These are phyloP conservation scores for Strobilomyces dryophilus DNA, from an alignment of 768 basidiomycete genomes.

Conservation along the genomic window DNA sequence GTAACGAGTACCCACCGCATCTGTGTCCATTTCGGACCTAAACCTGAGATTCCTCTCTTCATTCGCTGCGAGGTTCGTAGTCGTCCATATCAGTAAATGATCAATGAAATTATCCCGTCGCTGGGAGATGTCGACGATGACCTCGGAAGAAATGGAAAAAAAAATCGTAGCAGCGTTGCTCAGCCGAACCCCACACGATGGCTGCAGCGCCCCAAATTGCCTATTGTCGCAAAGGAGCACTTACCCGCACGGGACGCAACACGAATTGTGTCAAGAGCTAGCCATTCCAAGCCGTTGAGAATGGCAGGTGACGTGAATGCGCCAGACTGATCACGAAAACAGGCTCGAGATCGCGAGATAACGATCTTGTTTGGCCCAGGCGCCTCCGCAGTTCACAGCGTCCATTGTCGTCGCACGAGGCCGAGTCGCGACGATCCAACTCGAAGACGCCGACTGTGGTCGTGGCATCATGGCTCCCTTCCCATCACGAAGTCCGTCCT, in stretches of 20 bases:
- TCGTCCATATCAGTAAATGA: slow-evolving; percentile 18
- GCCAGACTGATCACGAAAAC: slow-evolving; percentile 14
- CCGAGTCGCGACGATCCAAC: slow-evolving; percentile 20
- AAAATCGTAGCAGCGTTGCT: neutral
- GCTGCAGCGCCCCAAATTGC: neutral
- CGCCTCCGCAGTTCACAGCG: neutral
- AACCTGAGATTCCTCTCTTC: slow-evolving; percentile 20
- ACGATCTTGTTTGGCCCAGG: slow-evolving; percentile 17
- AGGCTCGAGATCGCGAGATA: slow-evolving; percentile 30
- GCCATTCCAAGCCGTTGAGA: slow-evolving; percentile 7
- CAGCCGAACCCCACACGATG: neutral
- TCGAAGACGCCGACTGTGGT: slow-evolving; percentile 10
- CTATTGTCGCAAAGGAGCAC: neutral
- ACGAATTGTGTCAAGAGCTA: slow-evolving; percentile 5
- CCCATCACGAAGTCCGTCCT: slow-evolving; percentile 22
- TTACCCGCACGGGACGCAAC: slow-evolving; percentile 2
- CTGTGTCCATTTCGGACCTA: slow-evolving; percentile 23
- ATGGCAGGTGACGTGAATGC: slow-evolving; percentile 25
- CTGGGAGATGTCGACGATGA: slow-evolving; percentile 2
- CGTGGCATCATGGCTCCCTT: neutral
- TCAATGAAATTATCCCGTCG: slow-evolving; percentile 27
- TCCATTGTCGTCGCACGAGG: slow-evolving; percentile 15
- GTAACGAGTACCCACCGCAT: slow-evolving; percentile 27
- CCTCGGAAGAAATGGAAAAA: neutral
- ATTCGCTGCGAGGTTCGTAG: slow-evolving; percentile 10